Conservation (phyloP, 73 alveolate species). For the Paramecium pentaurelia region DNA sequence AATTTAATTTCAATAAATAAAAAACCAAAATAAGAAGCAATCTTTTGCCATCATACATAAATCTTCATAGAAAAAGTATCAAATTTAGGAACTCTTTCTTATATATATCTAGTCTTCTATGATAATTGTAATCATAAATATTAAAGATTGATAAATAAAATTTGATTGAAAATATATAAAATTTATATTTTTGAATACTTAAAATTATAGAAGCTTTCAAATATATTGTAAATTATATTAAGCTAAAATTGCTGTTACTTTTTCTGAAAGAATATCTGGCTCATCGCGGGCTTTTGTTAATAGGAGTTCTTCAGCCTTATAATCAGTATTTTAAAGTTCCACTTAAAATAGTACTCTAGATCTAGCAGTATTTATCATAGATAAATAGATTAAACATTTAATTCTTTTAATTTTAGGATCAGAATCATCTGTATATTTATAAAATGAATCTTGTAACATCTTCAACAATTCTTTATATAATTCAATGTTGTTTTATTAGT, state of each 20-base stretch:
- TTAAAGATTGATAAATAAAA: background rate
- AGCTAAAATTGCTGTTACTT: background rate
- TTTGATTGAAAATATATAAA: no score
- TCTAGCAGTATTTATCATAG: background rate
- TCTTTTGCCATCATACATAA: no score
- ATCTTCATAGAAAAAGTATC: no score
- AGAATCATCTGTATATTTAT: background rate
- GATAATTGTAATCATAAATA: no score
- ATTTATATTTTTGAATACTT: background rate
- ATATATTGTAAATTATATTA: background rate
- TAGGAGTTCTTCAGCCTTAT: background rate
- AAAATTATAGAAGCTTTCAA: background rate
- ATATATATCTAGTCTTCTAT: no score
- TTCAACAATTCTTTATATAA: background rate
- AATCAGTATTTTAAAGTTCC: background rate
- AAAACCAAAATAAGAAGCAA: no score
- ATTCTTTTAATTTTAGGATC: background rate
- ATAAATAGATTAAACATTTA: background rate
- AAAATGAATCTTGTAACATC: background rate
- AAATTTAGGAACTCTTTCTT: no score
- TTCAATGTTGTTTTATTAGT: background rate
- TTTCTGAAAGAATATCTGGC: background rate
- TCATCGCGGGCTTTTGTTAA: background rate
- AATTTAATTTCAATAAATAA: no score
- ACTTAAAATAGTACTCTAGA: background rate